Base-by-base conservation (phyloP, 192 early-diverging fungal species). In the Dimargaris cristalligena region DNA sequence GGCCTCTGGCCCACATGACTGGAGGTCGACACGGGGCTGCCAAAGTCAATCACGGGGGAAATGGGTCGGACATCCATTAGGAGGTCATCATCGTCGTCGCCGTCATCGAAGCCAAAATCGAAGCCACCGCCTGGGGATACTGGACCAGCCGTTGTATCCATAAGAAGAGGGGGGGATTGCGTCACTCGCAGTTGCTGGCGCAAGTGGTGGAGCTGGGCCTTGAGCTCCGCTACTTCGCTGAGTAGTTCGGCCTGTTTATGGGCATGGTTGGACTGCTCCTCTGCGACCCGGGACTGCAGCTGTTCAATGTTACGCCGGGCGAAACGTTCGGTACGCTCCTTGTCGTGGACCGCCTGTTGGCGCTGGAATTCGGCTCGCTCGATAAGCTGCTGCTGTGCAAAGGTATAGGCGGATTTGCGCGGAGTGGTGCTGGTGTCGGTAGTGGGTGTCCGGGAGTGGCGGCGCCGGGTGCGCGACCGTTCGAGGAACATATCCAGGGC, bases 281-380 rank as follows among this genome's bases (percentile, higher is more conserved):
- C 55, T n/a, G 11, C 32, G 10, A 38, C 55, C 3, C 16, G 20
- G 55, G 55, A 32, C 22, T 57, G 34, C 6, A 57, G 55, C 23
- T 38, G 55, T 30, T 57, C 34, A 13, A 57, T 34, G 11, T 34
- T 57, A 26, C 55, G 55, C 2, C 55, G 55, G 13, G 55, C 55
- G 22, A 57, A 38, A n/a, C 55, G 55, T 26, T 57, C 55, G 10
- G n/a, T n/a, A 22, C 55, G 55, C 20, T 57, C 55, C 55, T 57
- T 57, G 22, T 57, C 55, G 34, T 57, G 55, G 18, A 38, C 34
- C 0, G 35, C 22, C 0, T 25, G 14, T 11, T 26, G 32, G 4
- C 35, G 55, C 35, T 57, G 22, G 22, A 8, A n/a, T 35, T 57
- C 55, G 34, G 55, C 55, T 16, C 35, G 34, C n/a, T 57, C 55